Evolutionary conservation across 2,329 filamentous ascomycete genomes (phyloP), one percentile per base, ranked within the genome.

Genomic region (Trichoderma sp.): DNA sequence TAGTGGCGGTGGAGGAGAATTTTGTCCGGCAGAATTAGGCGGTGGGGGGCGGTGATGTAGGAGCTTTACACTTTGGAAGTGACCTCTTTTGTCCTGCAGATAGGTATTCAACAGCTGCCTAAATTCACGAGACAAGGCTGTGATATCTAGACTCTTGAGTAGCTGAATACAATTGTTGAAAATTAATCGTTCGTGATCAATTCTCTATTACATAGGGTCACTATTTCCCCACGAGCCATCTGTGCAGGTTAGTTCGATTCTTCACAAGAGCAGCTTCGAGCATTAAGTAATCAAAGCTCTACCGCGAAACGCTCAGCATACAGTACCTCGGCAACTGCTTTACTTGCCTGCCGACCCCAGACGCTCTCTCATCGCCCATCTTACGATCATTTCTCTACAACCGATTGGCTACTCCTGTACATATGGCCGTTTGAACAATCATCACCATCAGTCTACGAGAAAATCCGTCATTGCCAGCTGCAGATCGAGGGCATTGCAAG

Each of bases 1-100:
- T 74, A 67, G 75, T 76, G 77, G 74, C 75, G 76, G 77, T 78
- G 76, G 77, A 71, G 74, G 68, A 60, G 65, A 74, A 76, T 67
- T 76, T 72, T 77, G 78, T 75, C 78, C 75, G 78, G 78, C 78
- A 79, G 77, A 79, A 79, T 76, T 65, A 14, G 64, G 78, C 78
- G 78, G 78, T 79, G 76, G 75, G 69, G 9, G 18, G 38, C 24
- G 5, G n/a, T 53, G 35, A 6, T 35, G 21, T 35, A 9, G 11
- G 4, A 53, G 45, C 45, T 53, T 53, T 53, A 53, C 9, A 21
- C 29, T 21, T 50, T 21, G 18, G n/a, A 50, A 50, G 45, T 21
- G 18, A 45, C 41, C 18, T 45, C 31, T 62, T 33, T 11, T 4
- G 2, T 62, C 3, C n/a, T 50, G n/a, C n/a, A 21, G n/a, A 6